Percentiles rank a stretch among this genome's conserved stretches.
Conservation (phyloP, 140 eudicot species). For the Ambrosia hybrid region DNA sequence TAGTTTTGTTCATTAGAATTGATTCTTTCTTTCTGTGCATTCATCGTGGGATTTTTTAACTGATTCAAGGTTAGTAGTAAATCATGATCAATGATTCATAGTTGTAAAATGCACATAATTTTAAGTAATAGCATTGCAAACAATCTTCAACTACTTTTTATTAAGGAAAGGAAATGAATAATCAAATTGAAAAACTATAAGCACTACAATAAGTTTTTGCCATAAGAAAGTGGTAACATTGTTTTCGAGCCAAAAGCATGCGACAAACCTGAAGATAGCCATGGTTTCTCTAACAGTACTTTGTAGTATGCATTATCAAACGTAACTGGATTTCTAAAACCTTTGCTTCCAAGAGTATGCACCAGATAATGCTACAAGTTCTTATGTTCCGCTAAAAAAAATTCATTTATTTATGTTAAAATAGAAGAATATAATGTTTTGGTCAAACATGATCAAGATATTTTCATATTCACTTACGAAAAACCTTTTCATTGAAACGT, state of each 20-base stretch:
- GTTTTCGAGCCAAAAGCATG: constrained; percentile 4
- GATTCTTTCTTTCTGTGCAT: too few relatives aligned
- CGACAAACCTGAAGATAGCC: constrained; percentile 78
- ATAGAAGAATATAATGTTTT: not conserved
- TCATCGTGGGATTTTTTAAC: too few relatives aligned
- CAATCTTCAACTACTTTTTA: too few relatives aligned
- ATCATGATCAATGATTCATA: too few relatives aligned
- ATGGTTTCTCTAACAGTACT: constrained; percentile 77
- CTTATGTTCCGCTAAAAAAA: constrained; percentile 54
- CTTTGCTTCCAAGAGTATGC: constrained; percentile 98
- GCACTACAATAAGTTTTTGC: too few relatives aligned
- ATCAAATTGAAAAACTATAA: not conserved
- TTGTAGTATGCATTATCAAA: constrained; percentile 92
- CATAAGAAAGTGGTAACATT: not conserved
- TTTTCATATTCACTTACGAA: constrained; percentile 60
- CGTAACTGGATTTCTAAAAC: constrained; percentile 76
- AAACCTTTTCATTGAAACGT: constrained; percentile 80
- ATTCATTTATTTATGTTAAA: not conserved
- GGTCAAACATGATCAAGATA: constrained; percentile 24
- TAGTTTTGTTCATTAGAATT: too few relatives aligned
- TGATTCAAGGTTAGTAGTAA: too few relatives aligned
- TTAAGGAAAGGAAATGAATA: too few relatives aligned
- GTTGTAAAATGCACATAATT: too few relatives aligned
- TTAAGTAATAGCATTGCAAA: too few relatives aligned
- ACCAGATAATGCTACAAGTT: constrained; percentile 92